phyloP scores from a whole-genome alignment of 2,329 filamentous ascomycete genomes.

The Zasmidium angulare region DNA sequence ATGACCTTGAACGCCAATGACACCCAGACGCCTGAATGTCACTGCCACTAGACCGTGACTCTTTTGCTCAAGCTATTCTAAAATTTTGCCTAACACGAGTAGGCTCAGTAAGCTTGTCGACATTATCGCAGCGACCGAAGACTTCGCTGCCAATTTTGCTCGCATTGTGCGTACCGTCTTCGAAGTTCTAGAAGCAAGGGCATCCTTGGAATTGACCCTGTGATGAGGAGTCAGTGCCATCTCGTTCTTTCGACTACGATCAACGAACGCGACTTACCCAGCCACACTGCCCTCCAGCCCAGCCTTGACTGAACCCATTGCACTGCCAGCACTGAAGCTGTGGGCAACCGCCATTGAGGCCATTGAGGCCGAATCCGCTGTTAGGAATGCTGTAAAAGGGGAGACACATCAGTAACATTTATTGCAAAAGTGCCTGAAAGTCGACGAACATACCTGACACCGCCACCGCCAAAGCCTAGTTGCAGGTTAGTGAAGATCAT shows the following conservation, averaged over 20 bases:
- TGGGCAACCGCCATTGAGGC: neutral
- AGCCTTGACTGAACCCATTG: neutral
- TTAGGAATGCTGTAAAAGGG: too few relatives aligned
- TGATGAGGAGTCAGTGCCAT: neutral
- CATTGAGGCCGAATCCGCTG: too few relatives aligned
- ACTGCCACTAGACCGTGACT: neutral
- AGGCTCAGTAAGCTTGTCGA: neutral
- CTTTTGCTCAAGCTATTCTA: neutral
- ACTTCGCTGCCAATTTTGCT: neutral
- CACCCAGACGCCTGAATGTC: neutral
- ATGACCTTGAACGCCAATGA: neutral
- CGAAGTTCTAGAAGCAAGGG: neutral
- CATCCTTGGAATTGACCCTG: neutral
- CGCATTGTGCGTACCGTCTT: neutral
- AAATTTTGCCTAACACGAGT: neutral
- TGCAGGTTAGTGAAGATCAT: neutral
- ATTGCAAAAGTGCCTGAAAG: too few relatives aligned
- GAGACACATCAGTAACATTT: too few relatives aligned
- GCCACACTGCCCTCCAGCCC: neutral
- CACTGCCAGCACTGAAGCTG: neutral
- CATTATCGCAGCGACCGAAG: neutral
- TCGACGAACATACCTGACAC: neutral
- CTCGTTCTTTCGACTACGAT: neutral
- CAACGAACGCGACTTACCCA: neutral
- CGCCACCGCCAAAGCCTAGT: neutral